Evolutionary conservation across 2,329 filamentous ascomycete genomes (phyloP).

Genomic region (Botrytis hyacinthi): DNA sequence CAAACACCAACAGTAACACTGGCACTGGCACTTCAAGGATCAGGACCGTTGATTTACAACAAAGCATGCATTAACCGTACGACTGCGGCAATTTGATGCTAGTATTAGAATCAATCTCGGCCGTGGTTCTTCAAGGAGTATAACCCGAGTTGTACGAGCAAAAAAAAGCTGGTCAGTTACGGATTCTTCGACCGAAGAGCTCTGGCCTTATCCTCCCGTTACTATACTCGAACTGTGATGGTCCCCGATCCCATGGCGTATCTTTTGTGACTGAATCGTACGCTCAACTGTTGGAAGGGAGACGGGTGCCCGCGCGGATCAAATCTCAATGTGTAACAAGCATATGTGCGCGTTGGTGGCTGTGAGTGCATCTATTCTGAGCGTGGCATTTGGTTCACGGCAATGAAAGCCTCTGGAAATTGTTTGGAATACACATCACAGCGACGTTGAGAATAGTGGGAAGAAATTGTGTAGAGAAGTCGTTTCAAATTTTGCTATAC

Average conservation of each 20-base stretch:
- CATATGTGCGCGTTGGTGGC: too few relatives aligned
- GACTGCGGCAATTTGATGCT: neutral
- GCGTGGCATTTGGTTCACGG: neutral
- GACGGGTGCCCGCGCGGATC: neutral
- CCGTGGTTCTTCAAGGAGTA: neutral
- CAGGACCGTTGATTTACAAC: neutral
- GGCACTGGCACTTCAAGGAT: neutral
- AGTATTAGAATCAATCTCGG: neutral
- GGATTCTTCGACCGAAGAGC: neutral
- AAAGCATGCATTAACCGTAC: neutral
- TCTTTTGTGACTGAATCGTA: neutral
- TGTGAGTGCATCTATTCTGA: neutral
- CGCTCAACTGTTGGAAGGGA: neutral
- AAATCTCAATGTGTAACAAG: neutral
- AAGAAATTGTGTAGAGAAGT: slow-evolving; percentile 11
- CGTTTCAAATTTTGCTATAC: slow-evolving; percentile 13
- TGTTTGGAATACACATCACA: neutral
- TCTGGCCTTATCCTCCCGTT: neutral
- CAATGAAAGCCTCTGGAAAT: neutral
- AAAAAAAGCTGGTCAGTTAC: neutral
- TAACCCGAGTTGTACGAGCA: neutral
- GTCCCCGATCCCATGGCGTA: too few relatives aligned
- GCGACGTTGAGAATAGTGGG: neutral
- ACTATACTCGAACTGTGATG: neutral
- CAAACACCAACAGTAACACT: neutral